These are phyloP conservation scores for Penicillium daleae DNA, from an alignment of 495 filamentous ascomycete species.

Conservation along the genomic window DNA sequence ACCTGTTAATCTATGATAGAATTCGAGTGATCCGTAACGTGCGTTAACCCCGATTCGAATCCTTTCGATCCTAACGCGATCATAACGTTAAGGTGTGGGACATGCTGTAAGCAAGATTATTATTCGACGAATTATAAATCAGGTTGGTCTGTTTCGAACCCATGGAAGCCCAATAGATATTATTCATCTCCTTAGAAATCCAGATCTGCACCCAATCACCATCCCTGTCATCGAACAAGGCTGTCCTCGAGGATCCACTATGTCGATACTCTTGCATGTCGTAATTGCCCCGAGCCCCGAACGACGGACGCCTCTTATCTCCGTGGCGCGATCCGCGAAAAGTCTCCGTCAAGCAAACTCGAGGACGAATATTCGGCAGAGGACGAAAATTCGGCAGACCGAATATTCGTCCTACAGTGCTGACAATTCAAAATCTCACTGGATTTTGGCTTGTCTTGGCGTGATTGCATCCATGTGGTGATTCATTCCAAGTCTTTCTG, in stretches of 20 bases:
- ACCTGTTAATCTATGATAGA: not conserved
- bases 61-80: not conserved
- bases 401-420: not conserved
- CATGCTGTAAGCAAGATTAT: not conserved
- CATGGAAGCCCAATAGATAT: not conserved
- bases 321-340: not conserved
- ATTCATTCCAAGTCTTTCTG: not conserved
- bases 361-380: not conserved
- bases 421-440: constrained; percentile 2
- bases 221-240: not conserved
- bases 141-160: not conserved
- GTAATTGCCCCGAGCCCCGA: constrained; percentile 6
- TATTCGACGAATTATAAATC: not conserved
- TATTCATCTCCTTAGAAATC: constrained; percentile 12
- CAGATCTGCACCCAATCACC: not conserved
- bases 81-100: constrained; percentile 1
- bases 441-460: not conserved
- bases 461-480: not conserved
- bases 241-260: not conserved
- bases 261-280: constrained; percentile 5
- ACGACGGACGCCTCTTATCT: not conserved
- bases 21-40: not conserved
- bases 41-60: not conserved
- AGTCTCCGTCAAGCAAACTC: no score
- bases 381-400: not conserved